Conservation (phyloP, 2,329 filamentous ascomycete genomes). For the Fusarium clavum region DNA sequence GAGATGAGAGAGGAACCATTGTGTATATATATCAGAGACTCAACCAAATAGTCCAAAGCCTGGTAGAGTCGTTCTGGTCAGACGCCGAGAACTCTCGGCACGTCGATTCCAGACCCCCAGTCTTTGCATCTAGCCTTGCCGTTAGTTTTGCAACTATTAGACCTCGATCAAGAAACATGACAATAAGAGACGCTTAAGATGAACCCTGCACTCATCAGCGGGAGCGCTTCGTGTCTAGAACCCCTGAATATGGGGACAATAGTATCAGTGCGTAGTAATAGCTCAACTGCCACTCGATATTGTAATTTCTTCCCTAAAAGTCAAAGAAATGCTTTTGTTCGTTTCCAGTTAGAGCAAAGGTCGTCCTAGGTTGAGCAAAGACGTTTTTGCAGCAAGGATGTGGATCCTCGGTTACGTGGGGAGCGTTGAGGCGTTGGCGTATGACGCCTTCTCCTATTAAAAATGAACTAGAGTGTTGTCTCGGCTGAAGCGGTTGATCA, state of each 20-base stretch:
- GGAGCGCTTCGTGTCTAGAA: constrained; percentile 22
- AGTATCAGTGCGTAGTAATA: constrained; percentile 9
- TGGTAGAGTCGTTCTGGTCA: background rate
- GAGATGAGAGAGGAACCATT: background rate
- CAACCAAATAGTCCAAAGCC: background rate
- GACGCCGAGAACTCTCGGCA: constrained; percentile 36
- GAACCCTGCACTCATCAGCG: constrained; percentile 17
- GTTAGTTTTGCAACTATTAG: constrained; percentile 8
- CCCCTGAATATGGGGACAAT: constrained; percentile 5
- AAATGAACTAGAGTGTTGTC: constrained; percentile 2
- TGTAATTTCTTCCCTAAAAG: constrained; percentile 6
- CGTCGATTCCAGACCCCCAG: constrained; percentile 26
- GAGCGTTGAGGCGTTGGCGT: constrained; percentile 26
- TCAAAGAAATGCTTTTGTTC: background rate
- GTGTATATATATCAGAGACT: constrained; percentile 17
- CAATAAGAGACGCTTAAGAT: constrained; percentile 4
- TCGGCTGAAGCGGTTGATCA: constrained; percentile 10
- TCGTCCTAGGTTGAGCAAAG: constrained; percentile 2
- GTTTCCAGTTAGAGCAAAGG: constrained; percentile 4
- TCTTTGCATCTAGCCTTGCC: constrained; percentile 9
- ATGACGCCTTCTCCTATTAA: constrained; percentile 25
- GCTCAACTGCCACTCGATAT: constrained; percentile 2
- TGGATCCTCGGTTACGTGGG: constrained; percentile 17
- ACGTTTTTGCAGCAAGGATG: background rate
- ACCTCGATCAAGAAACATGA: constrained; percentile 5